Base-by-base conservation (phyloP, 805 yeast species). In the Brettanomyces nanus region DNA sequence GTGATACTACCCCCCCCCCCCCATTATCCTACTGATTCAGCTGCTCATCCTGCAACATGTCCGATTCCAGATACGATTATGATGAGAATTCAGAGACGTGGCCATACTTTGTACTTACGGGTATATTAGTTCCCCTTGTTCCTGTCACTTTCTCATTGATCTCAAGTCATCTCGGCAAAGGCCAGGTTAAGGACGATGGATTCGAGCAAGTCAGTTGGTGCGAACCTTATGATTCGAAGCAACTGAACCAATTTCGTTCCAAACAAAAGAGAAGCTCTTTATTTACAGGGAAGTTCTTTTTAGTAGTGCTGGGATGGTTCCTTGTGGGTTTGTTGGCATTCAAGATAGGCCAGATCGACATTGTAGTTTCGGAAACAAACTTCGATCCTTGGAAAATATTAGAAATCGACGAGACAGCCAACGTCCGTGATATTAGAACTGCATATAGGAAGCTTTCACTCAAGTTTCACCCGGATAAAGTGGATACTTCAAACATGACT, bases 361-460 rank as follows among this genome's bases (percentile, higher is more conserved):
- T 65, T 33, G 50, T 59, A 25, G 69, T 68, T 4, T 60, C 72
- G 19, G 69, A 63, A 5, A 54, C 55, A 2, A 43, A 63, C 21
- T 92, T 90, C 61, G 97, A 92, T 62, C 98, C 98, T 1, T 90
- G 89, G 68, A 84, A 80, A 42, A 74, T 92, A 42, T 70, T 92
- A 49, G 94, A 82, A 27, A 68, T 90, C 26, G 68, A 82, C 18
- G 68, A 71, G 31, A 66, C 79, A 26, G 77, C 97, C 7, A 48
- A 65, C 7, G 95, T 84, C 35, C 77, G 74, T 52, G 87, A 81
- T 39, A 75, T 92, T 61, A 86, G 84, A 58, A 68, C 84, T 35
- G 80, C 80, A 19, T 92, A 85, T 63, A 77, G 95, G 62, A 85
- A 85, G 62, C 70, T 92, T 37, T 85, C 97, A 3, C 65, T 90